Evolutionary conservation across 148 eudicot genomes (phyloP), one percentile per base, ranked within the genome.

Genomic region (Rhododendron henanense): DNA sequence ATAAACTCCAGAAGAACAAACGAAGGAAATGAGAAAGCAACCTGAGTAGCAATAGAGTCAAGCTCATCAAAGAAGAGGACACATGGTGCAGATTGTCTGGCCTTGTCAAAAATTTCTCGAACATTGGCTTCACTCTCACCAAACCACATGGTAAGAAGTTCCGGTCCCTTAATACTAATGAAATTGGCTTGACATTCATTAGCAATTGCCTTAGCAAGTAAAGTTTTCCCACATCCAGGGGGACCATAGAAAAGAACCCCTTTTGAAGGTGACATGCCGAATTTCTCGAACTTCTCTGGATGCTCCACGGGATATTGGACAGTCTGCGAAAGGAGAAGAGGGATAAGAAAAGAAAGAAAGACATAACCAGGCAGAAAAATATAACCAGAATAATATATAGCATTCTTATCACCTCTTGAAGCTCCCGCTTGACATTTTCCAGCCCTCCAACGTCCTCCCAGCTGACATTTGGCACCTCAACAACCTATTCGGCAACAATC

Each of bases 71-170:
- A 91, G 81, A 92, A 92, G 28, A 91, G 87, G 59, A 92, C 94
- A 87, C 93, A 89, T 0, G 93, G 92, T 55, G 94, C 93, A 39
- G 93, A 91, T 47, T 86, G 88, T 15, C 94, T 88, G 81, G 94
- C 94, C 83, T 92, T 92, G 90, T 92, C 94, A 79, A 92, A 92
- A n/a, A 90, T 90, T 75, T 90, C 92, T 1, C 91, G 85, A 53
- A 92, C 94, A 90, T 92, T 92, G 53, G 92, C 94, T 84, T 92
- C 94, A 82, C 92, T 90, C 84, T 92, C 94, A 77, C 92, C 94
- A 73, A 92, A 90, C 94, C 92, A 92, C 94, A 92, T 92, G 23
- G 93, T 91, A 25, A 91, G 90, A 88, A 91, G 83, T 78, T 91
- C 93, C 7, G 93, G 92, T 73, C 93, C 92, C 83, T 91, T 91